Percentiles rank a stretch among this genome's conserved stretches.
Conservation (phyloP, 805 yeast species). For the Yarrowia sp. region DNA sequence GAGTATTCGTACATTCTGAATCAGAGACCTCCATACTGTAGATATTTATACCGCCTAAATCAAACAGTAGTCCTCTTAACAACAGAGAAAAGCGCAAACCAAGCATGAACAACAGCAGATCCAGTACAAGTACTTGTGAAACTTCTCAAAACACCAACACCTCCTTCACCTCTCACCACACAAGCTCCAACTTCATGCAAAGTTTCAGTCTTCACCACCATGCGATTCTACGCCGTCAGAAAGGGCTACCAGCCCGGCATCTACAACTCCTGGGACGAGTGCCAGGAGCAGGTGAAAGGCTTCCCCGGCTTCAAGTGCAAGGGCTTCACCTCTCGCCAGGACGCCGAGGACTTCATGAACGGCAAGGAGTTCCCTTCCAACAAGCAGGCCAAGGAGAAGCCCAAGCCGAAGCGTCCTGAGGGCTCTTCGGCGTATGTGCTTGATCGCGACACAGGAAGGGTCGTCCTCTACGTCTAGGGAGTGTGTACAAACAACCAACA, state of each 20-base stretch:
- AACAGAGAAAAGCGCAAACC: no score
- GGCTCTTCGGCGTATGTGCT: background rate
- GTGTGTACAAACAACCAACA: background rate
- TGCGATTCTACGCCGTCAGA: background rate
- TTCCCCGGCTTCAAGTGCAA: background rate
- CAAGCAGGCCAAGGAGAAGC: background rate
- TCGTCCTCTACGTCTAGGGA: background rate
- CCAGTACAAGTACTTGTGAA: no score
- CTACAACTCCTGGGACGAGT: background rate
- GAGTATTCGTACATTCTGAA: no score
- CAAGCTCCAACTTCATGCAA: no score
- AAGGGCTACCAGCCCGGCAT: conserved; percentile 13
- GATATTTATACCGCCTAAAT: no score
- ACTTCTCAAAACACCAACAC: no score
- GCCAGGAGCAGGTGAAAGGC: background rate
- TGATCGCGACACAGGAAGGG: background rate
- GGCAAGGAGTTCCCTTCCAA: background rate
- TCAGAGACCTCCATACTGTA: no score
- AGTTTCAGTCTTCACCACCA: no score
- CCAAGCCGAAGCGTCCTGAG: background rate
- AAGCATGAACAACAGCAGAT: no score
- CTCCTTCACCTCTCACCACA: no score
- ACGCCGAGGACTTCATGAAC: background rate
- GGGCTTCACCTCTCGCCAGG: background rate
- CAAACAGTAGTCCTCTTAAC: no score